Conservation (phyloP, 257 asterid species). For the Nicotiana benthamiana region DNA sequence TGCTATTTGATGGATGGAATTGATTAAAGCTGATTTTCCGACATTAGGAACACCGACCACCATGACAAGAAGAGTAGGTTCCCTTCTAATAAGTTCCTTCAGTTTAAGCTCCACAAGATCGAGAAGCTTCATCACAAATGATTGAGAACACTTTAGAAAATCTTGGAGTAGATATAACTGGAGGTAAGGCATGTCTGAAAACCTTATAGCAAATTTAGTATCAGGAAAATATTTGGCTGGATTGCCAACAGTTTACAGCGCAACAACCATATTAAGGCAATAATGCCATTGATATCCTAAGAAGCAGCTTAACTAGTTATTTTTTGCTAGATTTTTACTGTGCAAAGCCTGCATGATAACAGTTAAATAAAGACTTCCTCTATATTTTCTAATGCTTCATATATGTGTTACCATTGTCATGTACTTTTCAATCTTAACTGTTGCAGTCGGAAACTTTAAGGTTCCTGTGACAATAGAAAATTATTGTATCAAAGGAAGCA, state of each 20-base stretch:
- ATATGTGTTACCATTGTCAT: too few relatives aligned
- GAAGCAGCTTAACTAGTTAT: too few relatives aligned
- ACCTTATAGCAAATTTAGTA: not conserved
- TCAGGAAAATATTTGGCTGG: not conserved
- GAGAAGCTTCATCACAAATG: conserved; percentile 55
- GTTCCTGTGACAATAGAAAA: too few relatives aligned
- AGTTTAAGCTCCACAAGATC: conserved; percentile 81
- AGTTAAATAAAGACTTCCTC: too few relatives aligned
- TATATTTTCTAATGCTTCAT: too few relatives aligned
- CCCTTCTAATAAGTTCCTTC: conserved; percentile 66
- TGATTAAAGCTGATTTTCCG: conserved; percentile 84
- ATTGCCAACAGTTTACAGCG: not conserved
- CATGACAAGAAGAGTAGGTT: conserved; percentile 86
- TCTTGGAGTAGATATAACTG: not conserved
- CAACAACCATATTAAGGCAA: not conserved
- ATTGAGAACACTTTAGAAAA: conserved; percentile 17
- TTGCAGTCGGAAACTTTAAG: too few relatives aligned
- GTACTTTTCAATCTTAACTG: too few relatives aligned
- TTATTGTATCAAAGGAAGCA: too few relatives aligned
- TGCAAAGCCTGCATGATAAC: too few relatives aligned
- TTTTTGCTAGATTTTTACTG: not conserved
- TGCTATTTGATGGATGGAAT: conserved; percentile 80
- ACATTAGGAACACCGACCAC: conserved; percentile 98
- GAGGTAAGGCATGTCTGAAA: conserved; percentile 1
- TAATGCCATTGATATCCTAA: not conserved